Percentiles rank a stretch among this genome's conserved stretches.
Conservation (phyloP, 2,329 filamentous ascomycete genomes). For the Epichloe uncinata region DNA sequence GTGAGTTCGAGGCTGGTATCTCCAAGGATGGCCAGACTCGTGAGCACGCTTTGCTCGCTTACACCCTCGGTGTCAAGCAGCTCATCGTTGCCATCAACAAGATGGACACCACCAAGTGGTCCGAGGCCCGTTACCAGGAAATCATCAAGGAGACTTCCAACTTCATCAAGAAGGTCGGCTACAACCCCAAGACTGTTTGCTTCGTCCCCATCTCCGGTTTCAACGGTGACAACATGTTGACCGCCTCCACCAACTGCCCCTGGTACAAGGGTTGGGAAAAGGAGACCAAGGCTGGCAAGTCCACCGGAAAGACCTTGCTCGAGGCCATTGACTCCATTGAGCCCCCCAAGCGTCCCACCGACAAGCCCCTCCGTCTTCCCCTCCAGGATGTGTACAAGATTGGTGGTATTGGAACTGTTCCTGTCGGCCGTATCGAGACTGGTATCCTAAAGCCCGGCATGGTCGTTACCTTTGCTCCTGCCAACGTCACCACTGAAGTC, state of each 20-base stretch:
- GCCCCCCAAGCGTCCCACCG: conserved; percentile 73
- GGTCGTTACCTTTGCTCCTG: conserved; percentile 96
- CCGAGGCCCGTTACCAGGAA: conserved; percentile 89
- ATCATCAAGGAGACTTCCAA: conserved; percentile 99
- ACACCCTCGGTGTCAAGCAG: conserved; percentile 99
- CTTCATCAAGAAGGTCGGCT: conserved; percentile 99
- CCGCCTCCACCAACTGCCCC: conserved; percentile 79
- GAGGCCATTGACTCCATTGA: conserved; percentile 98
- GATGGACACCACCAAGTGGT: conserved; percentile 99
- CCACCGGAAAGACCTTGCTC: conserved; percentile 90
- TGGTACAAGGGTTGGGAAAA: conserved; percentile 99
- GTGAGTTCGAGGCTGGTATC: conserved; percentile 99
- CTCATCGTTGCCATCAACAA: conserved; percentile 99
- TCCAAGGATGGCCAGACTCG: conserved; percentile 99
- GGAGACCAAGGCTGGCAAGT: conserved; percentile 79
- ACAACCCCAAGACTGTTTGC: conserved; percentile 97
- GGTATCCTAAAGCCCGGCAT: conserved; percentile 83
- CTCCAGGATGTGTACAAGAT: conserved; percentile 99
- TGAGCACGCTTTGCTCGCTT: conserved; percentile 99
- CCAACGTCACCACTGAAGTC: conserved; percentile 99
- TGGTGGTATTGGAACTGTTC: conserved; percentile 98
- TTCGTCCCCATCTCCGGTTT: conserved; percentile 99
- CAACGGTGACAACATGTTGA: conserved; percentile 99
- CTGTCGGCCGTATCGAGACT: conserved; percentile 99
- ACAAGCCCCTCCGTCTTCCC: conserved; percentile 99